phyloP scores from a whole-genome alignment of 345 rosid species.

The Durio zibethinus region DNA sequence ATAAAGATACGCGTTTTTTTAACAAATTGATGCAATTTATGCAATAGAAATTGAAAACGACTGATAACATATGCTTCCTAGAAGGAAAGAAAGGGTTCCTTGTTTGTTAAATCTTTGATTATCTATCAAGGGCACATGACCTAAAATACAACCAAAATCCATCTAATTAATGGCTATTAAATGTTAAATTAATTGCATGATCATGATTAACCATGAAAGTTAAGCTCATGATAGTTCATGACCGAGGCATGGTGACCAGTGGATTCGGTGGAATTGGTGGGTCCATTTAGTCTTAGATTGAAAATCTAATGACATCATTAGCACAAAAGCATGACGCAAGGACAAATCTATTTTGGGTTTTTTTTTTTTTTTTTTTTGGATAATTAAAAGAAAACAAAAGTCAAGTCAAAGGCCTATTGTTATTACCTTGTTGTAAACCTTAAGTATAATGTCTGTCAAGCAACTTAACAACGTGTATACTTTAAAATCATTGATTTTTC shows the following conservation, averaged over 20 bases:
- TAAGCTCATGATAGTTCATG: background rate
- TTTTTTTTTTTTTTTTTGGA: background rate
- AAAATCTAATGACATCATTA: conserved; percentile 27
- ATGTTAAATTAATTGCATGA: background rate
- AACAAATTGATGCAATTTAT: background rate
- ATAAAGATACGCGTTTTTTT: background rate
- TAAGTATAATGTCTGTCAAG: background rate
- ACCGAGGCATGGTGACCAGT: background rate
- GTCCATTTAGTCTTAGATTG: background rate
- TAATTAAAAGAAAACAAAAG: background rate
- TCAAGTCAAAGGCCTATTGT: background rate
- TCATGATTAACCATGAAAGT: background rate
- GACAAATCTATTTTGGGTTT: background rate
- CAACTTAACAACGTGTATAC: conserved; percentile 21
- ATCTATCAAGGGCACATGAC: background rate
- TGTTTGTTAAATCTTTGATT: background rate
- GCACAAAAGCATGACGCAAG: conserved; percentile 34
- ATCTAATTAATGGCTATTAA: background rate
- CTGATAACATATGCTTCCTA: background rate
- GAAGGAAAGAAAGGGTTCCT: background rate
- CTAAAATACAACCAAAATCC: background rate
- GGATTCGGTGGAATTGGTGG: background rate
- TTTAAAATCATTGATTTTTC: background rate
- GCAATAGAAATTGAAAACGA: background rate
- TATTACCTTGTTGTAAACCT: background rate